These are phyloP conservation scores for Piloderma croceum DNA, from an alignment of 768 basidiomycete genomes.

Conservation along the genomic window DNA sequence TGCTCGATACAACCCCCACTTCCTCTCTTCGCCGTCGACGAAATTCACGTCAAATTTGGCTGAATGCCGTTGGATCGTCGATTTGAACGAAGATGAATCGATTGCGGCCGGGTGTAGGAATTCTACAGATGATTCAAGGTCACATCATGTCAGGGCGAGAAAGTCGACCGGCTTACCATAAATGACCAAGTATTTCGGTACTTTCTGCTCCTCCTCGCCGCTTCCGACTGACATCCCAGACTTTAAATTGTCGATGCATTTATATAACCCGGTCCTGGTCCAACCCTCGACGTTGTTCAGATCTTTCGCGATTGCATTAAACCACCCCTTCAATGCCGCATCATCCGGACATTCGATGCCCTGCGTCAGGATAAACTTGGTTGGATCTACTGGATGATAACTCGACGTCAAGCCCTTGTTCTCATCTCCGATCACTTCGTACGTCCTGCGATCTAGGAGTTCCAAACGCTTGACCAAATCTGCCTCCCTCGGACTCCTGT, in stretches of 20 bases:
- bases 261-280: constrained; percentile 35
- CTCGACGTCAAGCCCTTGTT: too few relatives aligned
- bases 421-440: constrained; percentile 30
- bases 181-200: too few relatives aligned
- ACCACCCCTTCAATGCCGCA: constrained; percentile 20
- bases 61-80: too few relatives aligned
- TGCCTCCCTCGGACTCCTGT: constrained; percentile 40
- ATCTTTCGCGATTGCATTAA: constrained; percentile 10
- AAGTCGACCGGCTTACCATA: too few relatives aligned
- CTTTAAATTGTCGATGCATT: constrained; percentile 37
- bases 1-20: constrained; percentile 42
- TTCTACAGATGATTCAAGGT: too few relatives aligned
- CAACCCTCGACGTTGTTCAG: constrained; percentile 28
- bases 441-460: constrained; percentile 39
- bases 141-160: too few relatives aligned
- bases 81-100: too few relatives aligned
- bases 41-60: constrained; percentile 12
- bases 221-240: constrained; percentile 22
- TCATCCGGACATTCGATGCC: constrained; percentile 18
- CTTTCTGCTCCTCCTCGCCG: constrained; percentile 26
- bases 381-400: constrained; percentile 26
- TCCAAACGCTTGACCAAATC: constrained; percentile 37
- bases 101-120: too few relatives aligned
- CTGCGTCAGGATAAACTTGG: constrained; percentile 27
- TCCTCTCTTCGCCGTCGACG: constrained; percentile 23